Base-by-base conservation (phyloP, 2,329 filamentous ascomycete species). In the Coniochaeta prunicola region DNA sequence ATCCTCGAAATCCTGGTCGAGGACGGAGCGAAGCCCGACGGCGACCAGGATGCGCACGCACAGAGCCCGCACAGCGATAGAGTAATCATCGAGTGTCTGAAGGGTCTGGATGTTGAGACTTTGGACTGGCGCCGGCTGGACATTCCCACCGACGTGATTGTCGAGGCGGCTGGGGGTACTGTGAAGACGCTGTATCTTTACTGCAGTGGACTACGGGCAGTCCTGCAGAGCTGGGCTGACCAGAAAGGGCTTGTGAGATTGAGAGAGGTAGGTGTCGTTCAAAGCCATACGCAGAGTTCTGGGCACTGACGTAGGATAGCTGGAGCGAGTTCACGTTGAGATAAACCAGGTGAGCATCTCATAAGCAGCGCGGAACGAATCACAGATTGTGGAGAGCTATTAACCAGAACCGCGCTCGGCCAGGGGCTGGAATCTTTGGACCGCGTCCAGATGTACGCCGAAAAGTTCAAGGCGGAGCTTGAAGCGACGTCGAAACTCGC, bases 101-200 rank as follows among this genome's bases (percentile, higher is more conserved):
- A 62, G 12, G 56, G 53, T 1, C 64, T 71, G 38, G 59, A 64
- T 12, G 64, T 72, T 10, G 67, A 70, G 58, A 61, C 63, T 1
- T 68, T 66, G 58, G 64, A 72, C 34, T 72, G 70, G 70, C 63
- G 60, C 5, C 69, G 68, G 59, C 50, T 59, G 2, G 70, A 72
- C 54, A 55, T 72, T 1, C 67, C 64, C 53, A 65, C 63, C 1
- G 64, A 67, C 9, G 63, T 64, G 2, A 65, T 71, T 8, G 59
- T 56, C 4, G 57, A 57, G 28, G 24, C 57, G 15, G 28, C 59
- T 57, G 36, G 21, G 42, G 28, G 57, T 7, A 40, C 8, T 40
- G 57, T 63, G 1, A 56, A 59, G 30, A 61, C 66, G 33, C 53
- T 72, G 4, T 50, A 62, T 12, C 61, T 73, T 1, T 66, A 65